phyloP scores from a whole-genome alignment of 306 rosid species.

The Dicorynia guianensis region DNA sequence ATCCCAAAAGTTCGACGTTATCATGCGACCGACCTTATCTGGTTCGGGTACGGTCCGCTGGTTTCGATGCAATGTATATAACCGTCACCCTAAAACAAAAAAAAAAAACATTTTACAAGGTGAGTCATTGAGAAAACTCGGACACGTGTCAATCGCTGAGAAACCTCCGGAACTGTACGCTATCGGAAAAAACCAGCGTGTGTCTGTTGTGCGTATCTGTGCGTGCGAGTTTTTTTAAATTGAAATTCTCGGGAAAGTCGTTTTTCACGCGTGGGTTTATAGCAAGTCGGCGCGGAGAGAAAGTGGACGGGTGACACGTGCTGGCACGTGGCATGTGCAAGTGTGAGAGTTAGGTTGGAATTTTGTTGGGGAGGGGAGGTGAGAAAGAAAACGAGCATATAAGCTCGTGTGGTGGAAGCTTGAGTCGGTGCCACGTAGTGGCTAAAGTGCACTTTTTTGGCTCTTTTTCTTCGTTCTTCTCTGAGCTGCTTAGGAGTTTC shows the following conservation, averaged over 20 bases:
- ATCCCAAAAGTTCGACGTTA: constrained; percentile 40
- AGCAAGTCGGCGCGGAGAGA: constrained; percentile 50
- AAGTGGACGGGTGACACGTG: constrained; percentile 49
- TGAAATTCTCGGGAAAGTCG: not conserved
- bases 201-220: not conserved
- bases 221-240: not conserved
- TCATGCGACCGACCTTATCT: constrained; percentile 80
- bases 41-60: constrained; percentile 46
- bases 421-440: constrained; percentile 41
- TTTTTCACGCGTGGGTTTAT: constrained; percentile 60
- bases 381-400: constrained; percentile 34
- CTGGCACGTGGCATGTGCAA: constrained; percentile 45
- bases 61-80: constrained; percentile 50
- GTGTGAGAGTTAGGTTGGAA: constrained; percentile 68
- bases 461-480: not conserved
- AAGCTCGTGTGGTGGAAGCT: constrained; percentile 17
- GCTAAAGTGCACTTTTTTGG: not conserved
- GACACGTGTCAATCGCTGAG: constrained; percentile 42
- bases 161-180: constrained; percentile 28
- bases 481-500: constrained; percentile 48
- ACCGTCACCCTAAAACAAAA: constrained; percentile 33
- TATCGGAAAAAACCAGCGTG: too few relatives aligned
- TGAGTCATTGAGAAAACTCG: not conserved
- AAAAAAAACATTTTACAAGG: too few relatives aligned
- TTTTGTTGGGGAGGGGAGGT: constrained; percentile 36